Percentiles rank a stretch among this genome's conserved stretches.
Conservation (phyloP, 805 yeast species). For the Yarrowia yakushimensis region DNA sequence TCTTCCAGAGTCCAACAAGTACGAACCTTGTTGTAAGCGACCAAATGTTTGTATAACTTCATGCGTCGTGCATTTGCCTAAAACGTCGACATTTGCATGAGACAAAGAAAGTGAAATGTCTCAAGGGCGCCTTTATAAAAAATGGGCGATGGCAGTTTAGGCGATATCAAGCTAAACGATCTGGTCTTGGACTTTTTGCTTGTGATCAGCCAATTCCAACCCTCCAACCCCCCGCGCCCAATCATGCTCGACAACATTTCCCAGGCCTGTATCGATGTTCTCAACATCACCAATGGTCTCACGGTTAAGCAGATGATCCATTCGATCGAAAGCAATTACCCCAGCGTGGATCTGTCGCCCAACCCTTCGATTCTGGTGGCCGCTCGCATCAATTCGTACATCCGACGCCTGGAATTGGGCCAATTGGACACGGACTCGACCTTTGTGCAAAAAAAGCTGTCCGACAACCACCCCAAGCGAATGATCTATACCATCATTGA, state of each 20-base stretch:
- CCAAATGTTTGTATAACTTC: conserved; percentile 19
- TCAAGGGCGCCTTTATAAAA: conserved; percentile 17
- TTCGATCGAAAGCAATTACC: conserved; percentile 6
- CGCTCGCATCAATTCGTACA: conserved; percentile 24
- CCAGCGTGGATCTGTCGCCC: conserved; percentile 20
- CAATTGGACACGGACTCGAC: conserved; percentile 5
- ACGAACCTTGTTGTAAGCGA: conserved; percentile 14
- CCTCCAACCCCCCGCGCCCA: background rate
- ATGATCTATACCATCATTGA: conserved; percentile 24
- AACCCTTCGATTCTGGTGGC: conserved; percentile 24
- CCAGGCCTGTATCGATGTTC: conserved; percentile 21
- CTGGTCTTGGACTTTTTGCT: conserved; percentile 6
- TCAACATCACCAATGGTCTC: conserved; percentile 12
- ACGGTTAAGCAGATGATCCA: conserved; percentile 25
- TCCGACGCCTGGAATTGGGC: conserved; percentile 23
- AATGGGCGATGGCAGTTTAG: conserved; percentile 7
- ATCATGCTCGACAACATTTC: conserved; percentile 19
- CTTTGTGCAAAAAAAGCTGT: conserved; percentile 22
- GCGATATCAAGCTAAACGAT: conserved; percentile 1
- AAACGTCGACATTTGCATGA: conserved; percentile 24
- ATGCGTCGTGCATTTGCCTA: conserved; percentile 23
- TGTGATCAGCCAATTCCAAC: background rate
- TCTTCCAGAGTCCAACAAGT: background rate
- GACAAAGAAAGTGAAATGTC: conserved; percentile 21
- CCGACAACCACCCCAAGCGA: conserved; percentile 26